phyloP scores from a whole-genome alignment of 163 green algal species.

The Chlorella variabilis region DNA sequence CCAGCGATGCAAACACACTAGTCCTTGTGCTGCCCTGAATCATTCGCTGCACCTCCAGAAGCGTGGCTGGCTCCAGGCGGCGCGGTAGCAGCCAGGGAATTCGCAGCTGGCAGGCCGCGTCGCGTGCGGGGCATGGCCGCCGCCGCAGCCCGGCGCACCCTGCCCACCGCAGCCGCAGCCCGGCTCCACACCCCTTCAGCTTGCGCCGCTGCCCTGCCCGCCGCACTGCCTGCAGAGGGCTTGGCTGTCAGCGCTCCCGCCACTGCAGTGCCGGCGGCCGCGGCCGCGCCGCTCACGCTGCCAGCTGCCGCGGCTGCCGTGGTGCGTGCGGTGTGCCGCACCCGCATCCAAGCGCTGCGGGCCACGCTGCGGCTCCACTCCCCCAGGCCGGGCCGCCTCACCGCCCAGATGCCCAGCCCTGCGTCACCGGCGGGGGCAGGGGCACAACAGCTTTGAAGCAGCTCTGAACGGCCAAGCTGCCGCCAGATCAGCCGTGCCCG shows the following conservation, averaged over 20 bases:
- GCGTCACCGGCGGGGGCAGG: not conserved
- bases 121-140: too few species aligned
- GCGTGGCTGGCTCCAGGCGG: too few species aligned
- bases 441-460: not conserved
- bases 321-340: not conserved
- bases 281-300: not conserved
- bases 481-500: too few species aligned
- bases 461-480: too few species aligned
- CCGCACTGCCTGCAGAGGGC: not conserved
- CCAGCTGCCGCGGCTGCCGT: not conserved
- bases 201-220: too few species aligned
- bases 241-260: not conserved
- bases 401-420: constrained; percentile 18
- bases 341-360: constrained; percentile 11
- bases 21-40: too few species aligned
- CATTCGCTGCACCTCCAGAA: too few species aligned
- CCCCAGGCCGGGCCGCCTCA: not conserved
- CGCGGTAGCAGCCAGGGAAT: not conserved
- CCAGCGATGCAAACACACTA: too few species aligned
- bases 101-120: too few species aligned
- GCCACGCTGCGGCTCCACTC: constrained; percentile 13
- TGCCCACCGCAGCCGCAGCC: not conserved
- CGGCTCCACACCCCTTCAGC: not conserved
- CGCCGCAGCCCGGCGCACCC: too few species aligned
- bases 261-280: not conserved